Evolutionary conservation across 768 basidiomycete species (phyloP).

Genomic region (Clitopilus hobsonii): DNA sequence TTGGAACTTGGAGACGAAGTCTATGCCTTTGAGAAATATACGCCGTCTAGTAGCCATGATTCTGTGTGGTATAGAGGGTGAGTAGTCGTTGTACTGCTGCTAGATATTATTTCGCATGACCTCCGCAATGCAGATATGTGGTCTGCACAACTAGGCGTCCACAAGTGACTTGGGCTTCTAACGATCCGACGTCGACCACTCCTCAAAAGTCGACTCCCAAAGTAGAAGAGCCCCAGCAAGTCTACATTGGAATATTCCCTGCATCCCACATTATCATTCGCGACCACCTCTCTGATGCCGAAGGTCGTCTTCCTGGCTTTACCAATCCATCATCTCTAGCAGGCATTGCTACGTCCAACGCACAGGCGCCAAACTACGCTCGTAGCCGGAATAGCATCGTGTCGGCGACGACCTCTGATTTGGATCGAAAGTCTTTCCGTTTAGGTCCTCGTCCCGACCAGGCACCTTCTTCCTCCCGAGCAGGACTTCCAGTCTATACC

Average conservation of each 20-base stretch:
- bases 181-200: conserved; percentile 53
- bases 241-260: conserved; percentile 93
- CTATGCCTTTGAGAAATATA: conserved; percentile 94
- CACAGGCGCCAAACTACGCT: conserved; percentile 18
- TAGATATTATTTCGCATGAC: conserved; percentile 3
- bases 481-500: conserved; percentile 68
- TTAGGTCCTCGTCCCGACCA: conserved; percentile 73
- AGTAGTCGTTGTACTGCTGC: conserved; percentile 19
- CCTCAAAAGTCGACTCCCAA: conserved; percentile 46
- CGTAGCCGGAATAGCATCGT: conserved; percentile 28
- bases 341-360: conserved; percentile 48
- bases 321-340: not conserved
- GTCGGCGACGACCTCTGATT: conserved; percentile 46
- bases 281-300: conserved; percentile 83
- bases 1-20: conserved; percentile 96
- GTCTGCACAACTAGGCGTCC: conserved; percentile 78
- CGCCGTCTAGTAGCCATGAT: conserved; percentile 66
- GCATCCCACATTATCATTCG: conserved; percentile 84
- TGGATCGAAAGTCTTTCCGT: conserved; percentile 70
- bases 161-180: conserved; percentile 58
- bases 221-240: conserved; percentile 76
- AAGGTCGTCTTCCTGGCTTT: conserved; percentile 77
- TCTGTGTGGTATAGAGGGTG: conserved; percentile 94
- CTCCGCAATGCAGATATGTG: conserved; percentile 59
- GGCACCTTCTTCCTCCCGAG: conserved; percentile 66